Base-by-base conservation (phyloP, 164 flowering plant species). In the Nelumbo lutea region DNA sequence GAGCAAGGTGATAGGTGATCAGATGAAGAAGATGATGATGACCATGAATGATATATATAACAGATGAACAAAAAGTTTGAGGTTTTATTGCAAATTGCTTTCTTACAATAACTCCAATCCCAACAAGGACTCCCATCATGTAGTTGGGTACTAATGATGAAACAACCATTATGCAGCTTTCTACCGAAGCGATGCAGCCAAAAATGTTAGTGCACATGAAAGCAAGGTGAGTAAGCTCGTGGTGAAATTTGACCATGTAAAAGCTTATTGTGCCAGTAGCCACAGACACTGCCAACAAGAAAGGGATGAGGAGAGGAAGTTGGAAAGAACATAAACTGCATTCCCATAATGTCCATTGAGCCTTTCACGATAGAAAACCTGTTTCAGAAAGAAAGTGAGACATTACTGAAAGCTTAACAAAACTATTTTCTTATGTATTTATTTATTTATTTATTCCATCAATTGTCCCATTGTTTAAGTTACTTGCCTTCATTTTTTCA, bases 401-500 rank as follows among this genome's bases (percentile, higher is more conserved):
- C 57, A 9, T 53, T 27, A 27, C 27, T 11, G 57, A 53, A 53
- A 11, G 57, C n/a, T 53, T 53, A 53, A 11, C 4, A 9, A 11
- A 2, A 27, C 14, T 2, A 53, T 53, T 1, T 53, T 53, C 14
- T 53, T 53, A 11, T 10, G 57, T 1, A 13, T 53, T 53, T 7
- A 4, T 7, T 7, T 46, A 7, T 4, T 4, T 46, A 11, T 27
- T 27, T 27, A 0, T 27, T 27, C 27, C 48, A 46, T 46, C 5
- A 7, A 46, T 4, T 46, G 27, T 46, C 7, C 5, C 4, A 46
- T 46, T 46, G 27, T 27, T 27, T 27, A 15, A 53, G 41, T 10
- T 57, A 10, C 39, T 48, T 64, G 84, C 94, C 93, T 89, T 91
- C 90, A 91, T 89, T 76, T 91, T 95, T 81, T 91, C 97, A 9